Evolutionary conservation across 1,139 yeast genomes (phyloP).

Genomic region (Zygoascus sp.): DNA sequence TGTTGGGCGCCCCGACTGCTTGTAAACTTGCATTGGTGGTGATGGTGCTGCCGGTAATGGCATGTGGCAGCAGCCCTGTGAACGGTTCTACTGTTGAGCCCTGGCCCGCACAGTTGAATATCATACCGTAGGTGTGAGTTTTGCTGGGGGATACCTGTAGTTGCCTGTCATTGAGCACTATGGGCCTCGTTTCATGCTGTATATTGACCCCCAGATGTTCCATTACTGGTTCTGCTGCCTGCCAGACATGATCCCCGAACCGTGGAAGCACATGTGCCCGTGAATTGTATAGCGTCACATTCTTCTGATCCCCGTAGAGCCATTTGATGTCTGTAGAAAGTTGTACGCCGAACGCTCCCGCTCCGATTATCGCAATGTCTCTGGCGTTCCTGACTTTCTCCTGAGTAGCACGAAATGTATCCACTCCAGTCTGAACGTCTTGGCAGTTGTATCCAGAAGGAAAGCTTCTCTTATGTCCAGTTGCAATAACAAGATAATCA

Average conservation of each 20-base stretch:
- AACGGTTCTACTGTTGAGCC: slow-evolving; percentile 16
- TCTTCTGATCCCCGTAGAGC: slow-evolving; percentile 21
- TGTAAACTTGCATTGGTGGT: slow-evolving; percentile 21
- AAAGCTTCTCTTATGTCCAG: slow-evolving; percentile 14
- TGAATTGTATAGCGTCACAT: slow-evolving; percentile 18
- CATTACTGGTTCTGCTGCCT: slow-evolving; percentile 16
- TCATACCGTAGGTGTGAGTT: slow-evolving; percentile 15
- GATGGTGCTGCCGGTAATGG: slow-evolving; percentile 17
- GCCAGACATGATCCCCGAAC: slow-evolving; percentile 16
- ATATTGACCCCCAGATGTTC: slow-evolving; percentile 18
- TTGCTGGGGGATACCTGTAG: slow-evolving; percentile 15
- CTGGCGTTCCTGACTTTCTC: slow-evolving; percentile 14
- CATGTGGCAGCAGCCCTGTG: slow-evolving; percentile 1
- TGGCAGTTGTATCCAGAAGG: slow-evolving; percentile 17
- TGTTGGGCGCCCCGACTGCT: slow-evolving; percentile 12
- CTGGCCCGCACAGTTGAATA: slow-evolving; percentile 21
- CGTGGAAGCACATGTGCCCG: slow-evolving; percentile 18
- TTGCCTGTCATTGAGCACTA: slow-evolving; percentile 12
- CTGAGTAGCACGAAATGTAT: slow-evolving; percentile 7
- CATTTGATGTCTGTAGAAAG: slow-evolving; percentile 27
- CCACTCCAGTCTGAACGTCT: too few relatives aligned
- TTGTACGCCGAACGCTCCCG: slow-evolving; percentile 29
- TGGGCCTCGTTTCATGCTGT: slow-evolving; percentile 16
- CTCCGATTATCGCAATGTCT: slow-evolving; percentile 25
- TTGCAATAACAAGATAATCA: slow-evolving; percentile 16